Evolutionary conservation across 2,329 filamentous ascomycete species (phyloP).

Genomic region (Thielaviopsis ethacetica): DNA sequence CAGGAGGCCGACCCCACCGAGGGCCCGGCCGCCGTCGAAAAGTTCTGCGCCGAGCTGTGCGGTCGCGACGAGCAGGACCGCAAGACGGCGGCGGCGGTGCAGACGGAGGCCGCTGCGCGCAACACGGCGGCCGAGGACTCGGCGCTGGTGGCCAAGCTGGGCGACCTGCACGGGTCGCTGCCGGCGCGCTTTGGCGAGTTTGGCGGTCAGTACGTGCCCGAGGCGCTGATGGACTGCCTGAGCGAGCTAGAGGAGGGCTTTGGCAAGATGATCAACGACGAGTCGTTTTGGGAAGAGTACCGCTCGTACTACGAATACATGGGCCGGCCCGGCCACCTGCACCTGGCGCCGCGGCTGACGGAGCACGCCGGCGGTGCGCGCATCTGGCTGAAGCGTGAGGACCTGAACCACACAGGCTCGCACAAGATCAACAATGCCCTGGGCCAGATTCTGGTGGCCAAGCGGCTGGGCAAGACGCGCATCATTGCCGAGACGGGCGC

Average conservation of each 20-base stretch:
- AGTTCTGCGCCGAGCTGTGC: slow-evolving; percentile 62
- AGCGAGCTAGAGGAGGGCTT: slow-evolving; percentile 83
- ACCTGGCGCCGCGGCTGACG: slow-evolving; percentile 75
- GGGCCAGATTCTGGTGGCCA: slow-evolving; percentile 77
- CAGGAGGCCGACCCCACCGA: slow-evolving; percentile 49
- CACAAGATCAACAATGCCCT: slow-evolving; percentile 99
- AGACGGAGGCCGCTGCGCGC: slow-evolving; percentile 42
- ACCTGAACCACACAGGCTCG: slow-evolving; percentile 91
- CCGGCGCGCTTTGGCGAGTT: slow-evolving; percentile 88
- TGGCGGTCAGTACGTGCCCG: slow-evolving; percentile 92
- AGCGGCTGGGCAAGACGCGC: slow-evolving; percentile 77
- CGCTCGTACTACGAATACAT: slow-evolving; percentile 94
- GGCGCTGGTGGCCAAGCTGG: slow-evolving; percentile 65
- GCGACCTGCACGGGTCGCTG: slow-evolving; percentile 63
- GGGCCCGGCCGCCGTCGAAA: slow-evolving; percentile 43
- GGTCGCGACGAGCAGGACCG: slow-evolving; percentile 25
- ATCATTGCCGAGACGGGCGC: slow-evolving; percentile 98
- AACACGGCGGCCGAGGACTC: slow-evolving; percentile 38
- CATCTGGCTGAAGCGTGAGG: slow-evolving; percentile 96
- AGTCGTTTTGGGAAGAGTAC: slow-evolving; percentile 93
- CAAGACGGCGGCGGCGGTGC: slow-evolving; percentile 28
- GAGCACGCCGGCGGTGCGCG: slow-evolving; percentile 81
- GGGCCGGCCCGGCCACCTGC: slow-evolving; percentile 81
- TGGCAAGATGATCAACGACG: slow-evolving; percentile 70
- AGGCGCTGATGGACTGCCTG: slow-evolving; percentile 94